These are phyloP conservation scores for Avena insularis DNA, from an alignment of 176 grass and related monocot genomes.

Conservation along the genomic window DNA sequence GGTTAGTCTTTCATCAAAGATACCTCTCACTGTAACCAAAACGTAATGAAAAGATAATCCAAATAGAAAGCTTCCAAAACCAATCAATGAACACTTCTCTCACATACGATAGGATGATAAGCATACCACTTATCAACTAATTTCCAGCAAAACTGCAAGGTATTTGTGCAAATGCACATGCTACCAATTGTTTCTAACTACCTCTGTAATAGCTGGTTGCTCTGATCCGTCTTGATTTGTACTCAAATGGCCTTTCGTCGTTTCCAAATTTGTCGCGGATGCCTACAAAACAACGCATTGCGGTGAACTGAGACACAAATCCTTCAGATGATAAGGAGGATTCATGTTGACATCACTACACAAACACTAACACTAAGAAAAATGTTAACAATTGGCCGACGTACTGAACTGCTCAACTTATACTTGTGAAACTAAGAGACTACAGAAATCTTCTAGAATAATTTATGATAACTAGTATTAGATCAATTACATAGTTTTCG, in stretches of 20 bases:
- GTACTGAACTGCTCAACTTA: background rate
- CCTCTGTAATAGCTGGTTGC: constrained; percentile 45
- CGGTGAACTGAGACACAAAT: background rate
- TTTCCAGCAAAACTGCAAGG: constrained; percentile 8
- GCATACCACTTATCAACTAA: constrained; percentile 6
- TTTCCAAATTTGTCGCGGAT: background rate
- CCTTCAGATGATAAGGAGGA: background rate
- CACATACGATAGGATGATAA: background rate
- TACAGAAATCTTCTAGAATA: background rate
- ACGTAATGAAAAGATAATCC: background rate
- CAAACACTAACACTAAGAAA: background rate
- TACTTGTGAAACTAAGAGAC: background rate
- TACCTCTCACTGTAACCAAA: background rate
- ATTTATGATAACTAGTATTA: background rate
- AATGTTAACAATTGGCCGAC: background rate
- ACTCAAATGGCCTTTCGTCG: constrained; percentile 37
- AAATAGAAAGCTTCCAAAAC: background rate
- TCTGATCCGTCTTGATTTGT: constrained; percentile 46
- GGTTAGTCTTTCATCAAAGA: constrained; percentile 19
- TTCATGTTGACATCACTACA: background rate
- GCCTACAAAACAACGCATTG: constrained; percentile 35
- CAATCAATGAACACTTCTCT: background rate
- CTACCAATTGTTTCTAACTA: constrained; percentile 10
- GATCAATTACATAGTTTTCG: background rate
- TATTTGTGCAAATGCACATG: background rate